Evolutionary conservation across 2,329 filamentous ascomycete genomes (phyloP).

Genomic region (Cyphellophora attinorum): DNA sequence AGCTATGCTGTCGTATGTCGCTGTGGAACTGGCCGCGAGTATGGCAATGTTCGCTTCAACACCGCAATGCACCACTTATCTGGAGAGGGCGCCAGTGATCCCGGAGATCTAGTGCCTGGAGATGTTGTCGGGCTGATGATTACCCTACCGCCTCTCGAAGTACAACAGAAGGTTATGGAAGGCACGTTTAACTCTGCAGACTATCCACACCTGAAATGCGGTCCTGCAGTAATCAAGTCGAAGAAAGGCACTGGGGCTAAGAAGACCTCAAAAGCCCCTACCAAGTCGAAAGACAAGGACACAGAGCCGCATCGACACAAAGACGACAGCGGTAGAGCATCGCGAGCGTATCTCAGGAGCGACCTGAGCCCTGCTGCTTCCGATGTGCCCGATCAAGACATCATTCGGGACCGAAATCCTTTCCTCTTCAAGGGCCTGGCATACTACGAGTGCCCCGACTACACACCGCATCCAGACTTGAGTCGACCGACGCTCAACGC

Average conservation of each 20-base stretch:
- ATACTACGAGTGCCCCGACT: conserved; percentile 75
- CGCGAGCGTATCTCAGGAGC: conserved; percentile 9
- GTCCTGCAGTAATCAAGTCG: conserved; percentile 16
- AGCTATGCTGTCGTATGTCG: conserved; percentile 17
- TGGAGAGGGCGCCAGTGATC: conserved; percentile 80
- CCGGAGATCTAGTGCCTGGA: conserved; percentile 73
- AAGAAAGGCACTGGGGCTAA: conserved; percentile 11
- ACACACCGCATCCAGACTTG: conserved; percentile 76
- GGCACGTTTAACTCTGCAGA: conserved; percentile 85
- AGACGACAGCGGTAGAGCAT: conserved; percentile 4
- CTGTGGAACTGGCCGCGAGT: conserved; percentile 27
- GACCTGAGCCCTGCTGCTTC: conserved; percentile 5
- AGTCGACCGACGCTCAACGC: conserved; percentile 51
- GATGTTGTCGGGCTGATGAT: conserved; percentile 94
- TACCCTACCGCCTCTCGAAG: conserved; percentile 69
- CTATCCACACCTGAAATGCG: conserved; percentile 21
- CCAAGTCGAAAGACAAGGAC: conserved; percentile 14
- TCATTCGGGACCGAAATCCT: conserved; percentile 89
- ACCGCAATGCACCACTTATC: conserved; percentile 93
- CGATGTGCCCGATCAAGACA: conserved; percentile 42
- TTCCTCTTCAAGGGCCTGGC: conserved; percentile 66
- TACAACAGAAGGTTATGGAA: conserved; percentile 81
- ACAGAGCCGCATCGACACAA: conserved; percentile 4
- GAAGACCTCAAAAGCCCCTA: conserved; percentile 12
- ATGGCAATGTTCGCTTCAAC: conserved; percentile 65